Conservation (phyloP, 2,329 filamentous ascomycete species). For the Helotiales sp. region DNA sequence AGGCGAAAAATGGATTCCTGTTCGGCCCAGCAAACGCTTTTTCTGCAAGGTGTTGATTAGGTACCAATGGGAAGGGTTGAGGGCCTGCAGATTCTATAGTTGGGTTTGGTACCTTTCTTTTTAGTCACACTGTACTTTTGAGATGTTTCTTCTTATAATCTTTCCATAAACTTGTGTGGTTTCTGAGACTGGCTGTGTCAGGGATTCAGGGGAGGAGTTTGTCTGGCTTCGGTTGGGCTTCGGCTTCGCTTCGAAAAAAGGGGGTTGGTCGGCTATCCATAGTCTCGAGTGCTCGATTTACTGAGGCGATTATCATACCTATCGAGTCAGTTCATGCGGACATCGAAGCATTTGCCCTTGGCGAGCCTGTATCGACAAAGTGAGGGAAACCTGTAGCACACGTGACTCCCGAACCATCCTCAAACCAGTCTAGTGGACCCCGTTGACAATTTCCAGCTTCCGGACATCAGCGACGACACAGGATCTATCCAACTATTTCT, state of each 20-base stretch:
- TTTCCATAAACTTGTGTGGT: not conserved
- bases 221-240: not conserved
- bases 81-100: not conserved
- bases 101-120: no score
- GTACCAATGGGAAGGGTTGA: not conserved
- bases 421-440: not conserved
- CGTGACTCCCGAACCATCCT: not conserved
- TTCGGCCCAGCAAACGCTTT: not conserved
- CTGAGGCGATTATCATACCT: not conserved
- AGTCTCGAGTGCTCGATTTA: no score
- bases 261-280: not conserved
- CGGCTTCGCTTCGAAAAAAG: not conserved
- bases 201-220: not conserved
- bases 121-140: not conserved
- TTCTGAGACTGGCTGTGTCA: not conserved
- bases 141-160: no score
- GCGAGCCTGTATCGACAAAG: not conserved
- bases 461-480: not conserved
- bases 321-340: constrained; percentile 1
- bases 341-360: no score
- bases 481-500: constrained; percentile 2
- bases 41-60: not conserved
- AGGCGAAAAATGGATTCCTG: not conserved
- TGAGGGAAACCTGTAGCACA: not conserved
- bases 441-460: not conserved